Evolutionary conservation across 2,329 filamentous ascomycete genomes (phyloP).

Genomic region (Colletotrichum agaves): DNA sequence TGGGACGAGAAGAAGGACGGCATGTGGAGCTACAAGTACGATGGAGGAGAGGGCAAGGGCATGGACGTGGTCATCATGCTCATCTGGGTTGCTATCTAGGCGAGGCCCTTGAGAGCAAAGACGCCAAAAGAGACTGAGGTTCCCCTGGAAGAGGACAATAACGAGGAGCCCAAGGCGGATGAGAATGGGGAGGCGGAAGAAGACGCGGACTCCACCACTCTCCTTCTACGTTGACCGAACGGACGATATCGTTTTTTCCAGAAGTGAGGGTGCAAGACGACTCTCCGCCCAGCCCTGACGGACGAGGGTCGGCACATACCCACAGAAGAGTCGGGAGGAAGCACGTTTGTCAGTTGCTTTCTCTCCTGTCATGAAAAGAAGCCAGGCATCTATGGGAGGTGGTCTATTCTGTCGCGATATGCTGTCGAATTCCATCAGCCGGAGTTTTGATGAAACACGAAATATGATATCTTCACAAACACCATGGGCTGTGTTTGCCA

Average conservation of each 20-base stretch:
- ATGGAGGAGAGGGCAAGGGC: constrained; percentile 73
- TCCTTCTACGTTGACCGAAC: background rate
- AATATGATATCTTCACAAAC: background rate
- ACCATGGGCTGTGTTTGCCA: background rate
- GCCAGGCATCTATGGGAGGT: constrained; percentile 1
- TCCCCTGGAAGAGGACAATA: background rate
- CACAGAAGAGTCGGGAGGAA: background rate
- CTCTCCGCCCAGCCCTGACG: background rate
- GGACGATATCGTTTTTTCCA: background rate
- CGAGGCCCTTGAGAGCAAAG: background rate
- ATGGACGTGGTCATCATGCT: constrained; percentile 77
- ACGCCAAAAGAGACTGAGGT: background rate
- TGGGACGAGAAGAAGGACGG: constrained; percentile 93
- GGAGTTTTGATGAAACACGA: constrained; percentile 35
- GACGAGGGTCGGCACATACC: background rate
- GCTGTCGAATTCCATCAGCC: constrained; percentile 20
- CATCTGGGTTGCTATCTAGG: constrained; percentile 79
- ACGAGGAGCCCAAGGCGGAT: constrained; percentile 12
- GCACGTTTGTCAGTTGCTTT: background rate
- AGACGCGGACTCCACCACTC: background rate
- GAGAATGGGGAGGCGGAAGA: constrained; percentile 33
- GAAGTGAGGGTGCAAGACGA: background rate
- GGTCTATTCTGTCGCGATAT: constrained; percentile 22
- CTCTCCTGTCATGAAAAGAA: background rate
- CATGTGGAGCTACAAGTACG: constrained; percentile 91